A percentile compares a stretch with the other conserved stretches of the same genome.
Conservation (phyloP, 2,329 filamentous ascomycete species). For the Diaporthe citrichinensis region DNA sequence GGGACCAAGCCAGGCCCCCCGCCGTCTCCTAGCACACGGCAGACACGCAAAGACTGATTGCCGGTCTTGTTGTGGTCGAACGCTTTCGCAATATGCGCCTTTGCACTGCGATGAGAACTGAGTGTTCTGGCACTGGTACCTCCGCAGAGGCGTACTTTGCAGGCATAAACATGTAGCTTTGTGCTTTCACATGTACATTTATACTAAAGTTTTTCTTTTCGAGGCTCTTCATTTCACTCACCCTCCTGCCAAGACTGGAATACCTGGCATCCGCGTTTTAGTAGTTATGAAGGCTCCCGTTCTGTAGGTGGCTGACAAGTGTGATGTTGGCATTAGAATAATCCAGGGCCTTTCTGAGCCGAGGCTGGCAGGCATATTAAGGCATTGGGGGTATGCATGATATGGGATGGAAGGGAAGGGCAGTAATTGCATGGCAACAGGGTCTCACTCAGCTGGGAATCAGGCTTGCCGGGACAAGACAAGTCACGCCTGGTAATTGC, state of each 20-base stretch:
- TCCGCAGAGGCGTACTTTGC: background rate
- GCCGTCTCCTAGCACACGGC: background rate
- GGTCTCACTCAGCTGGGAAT: background rate
- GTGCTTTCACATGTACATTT: slow-evolving; percentile 11
- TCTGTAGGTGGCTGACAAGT: background rate
- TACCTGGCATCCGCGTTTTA: background rate
- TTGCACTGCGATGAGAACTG: background rate
- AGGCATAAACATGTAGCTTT: background rate
- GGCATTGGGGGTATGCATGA: background rate
- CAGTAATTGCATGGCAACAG: background rate
- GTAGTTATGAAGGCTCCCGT: background rate
- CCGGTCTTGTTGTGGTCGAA: background rate
- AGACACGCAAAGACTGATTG: background rate
- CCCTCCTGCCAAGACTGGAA: background rate
- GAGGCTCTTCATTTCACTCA: background rate
- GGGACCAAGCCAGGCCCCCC: background rate
- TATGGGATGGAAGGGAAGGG: background rate
- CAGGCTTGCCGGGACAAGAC: background rate
- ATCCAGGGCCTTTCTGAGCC: background rate
- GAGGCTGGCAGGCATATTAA: background rate
- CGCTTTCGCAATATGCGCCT: no score
- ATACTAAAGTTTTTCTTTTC: background rate
- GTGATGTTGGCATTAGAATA: background rate
- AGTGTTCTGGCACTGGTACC: background rate
- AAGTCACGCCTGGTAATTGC: background rate